Conservation (phyloP, 106 monocot genomes). For the Narthecium ossifragum region DNA sequence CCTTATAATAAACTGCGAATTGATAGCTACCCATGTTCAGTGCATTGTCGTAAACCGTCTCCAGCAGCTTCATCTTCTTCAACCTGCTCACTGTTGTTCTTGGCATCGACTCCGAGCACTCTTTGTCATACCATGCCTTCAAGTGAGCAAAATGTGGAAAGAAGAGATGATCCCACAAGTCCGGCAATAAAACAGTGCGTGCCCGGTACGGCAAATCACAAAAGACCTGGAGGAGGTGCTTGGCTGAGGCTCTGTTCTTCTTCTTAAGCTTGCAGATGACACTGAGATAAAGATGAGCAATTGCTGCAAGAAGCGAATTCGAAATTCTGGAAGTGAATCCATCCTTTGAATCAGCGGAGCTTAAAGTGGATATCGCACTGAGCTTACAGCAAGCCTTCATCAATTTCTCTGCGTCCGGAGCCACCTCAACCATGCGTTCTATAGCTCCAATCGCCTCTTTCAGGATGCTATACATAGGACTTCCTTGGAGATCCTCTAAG, state of each 20-base stretch:
- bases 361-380: constrained; percentile 23
- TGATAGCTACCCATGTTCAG: constrained; percentile 44
- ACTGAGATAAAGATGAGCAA: constrained; percentile 53
- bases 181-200: constrained; percentile 31
- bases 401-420: constrained; percentile 18
- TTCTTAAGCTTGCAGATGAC: constrained; percentile 40
- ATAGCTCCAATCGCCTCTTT: constrained; percentile 20
- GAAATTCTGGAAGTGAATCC: constrained; percentile 17
- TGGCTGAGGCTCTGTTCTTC: constrained; percentile 34
- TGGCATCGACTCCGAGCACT: constrained; percentile 11
- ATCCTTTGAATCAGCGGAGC: constrained; percentile 13
- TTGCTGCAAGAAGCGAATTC: constrained; percentile 31
- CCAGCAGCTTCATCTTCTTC: constrained; percentile 27
- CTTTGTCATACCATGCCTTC: constrained; percentile 34
- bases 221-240: constrained; percentile 49
- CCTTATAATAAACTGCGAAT: constrained; percentile 51
- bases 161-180: constrained; percentile 49
- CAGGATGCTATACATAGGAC: constrained; percentile 12
- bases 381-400: constrained; percentile 37
- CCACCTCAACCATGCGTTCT: constrained; percentile 16
- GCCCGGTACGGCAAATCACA: constrained; percentile 30
- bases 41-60: constrained; percentile 26
- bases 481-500: constrained; percentile 5
- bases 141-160: constrained; percentile 36
- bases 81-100: not conserved